phyloP scores from a whole-genome alignment of 192 early-diverging fungal genomes.

The Rhizophagus clarus region DNA sequence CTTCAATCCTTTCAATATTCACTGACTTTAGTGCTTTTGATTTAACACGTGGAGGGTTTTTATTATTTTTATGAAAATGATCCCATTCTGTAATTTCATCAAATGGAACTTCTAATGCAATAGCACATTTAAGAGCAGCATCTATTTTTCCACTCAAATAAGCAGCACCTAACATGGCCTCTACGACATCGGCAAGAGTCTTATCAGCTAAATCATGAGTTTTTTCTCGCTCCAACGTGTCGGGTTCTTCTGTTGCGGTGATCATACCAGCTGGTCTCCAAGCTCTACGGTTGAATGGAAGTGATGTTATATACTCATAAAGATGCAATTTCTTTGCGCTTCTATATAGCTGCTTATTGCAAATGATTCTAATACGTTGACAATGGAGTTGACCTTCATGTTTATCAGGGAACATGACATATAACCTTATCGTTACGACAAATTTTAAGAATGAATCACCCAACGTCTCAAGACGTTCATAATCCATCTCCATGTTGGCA shows the following conservation, averaged over 20 bases:
- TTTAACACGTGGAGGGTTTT: slow-evolving; percentile 36
- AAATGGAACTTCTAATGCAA: slow-evolving; percentile 58
- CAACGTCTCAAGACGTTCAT: slow-evolving; percentile 87
- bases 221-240: slow-evolving; percentile 28
- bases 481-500: slow-evolving; percentile 67
- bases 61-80: slow-evolving; percentile 44
- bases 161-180: slow-evolving; percentile 80
- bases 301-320: slow-evolving; percentile 61
- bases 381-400: slow-evolving; percentile 83
- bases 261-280: slow-evolving; percentile 57
- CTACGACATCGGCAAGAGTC: slow-evolving; percentile 82
- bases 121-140: slow-evolving; percentile 55
- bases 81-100: slow-evolving; percentile 54
- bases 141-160: slow-evolving; percentile 60
- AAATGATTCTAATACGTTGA: slow-evolving; percentile 70
- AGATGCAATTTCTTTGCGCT: slow-evolving; percentile 56
- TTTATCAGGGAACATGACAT: slow-evolving; percentile 68
- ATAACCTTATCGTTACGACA: slow-evolving; percentile 70
- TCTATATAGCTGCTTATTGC: slow-evolving; percentile 71
- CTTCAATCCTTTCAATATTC: slow-evolving; percentile 38
- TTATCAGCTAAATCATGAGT: slow-evolving; percentile 75
- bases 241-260: slow-evolving; percentile 35
- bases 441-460: slow-evolving; percentile 92
- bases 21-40: background rate
- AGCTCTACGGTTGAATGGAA: slow-evolving; percentile 60